phyloP scores from a whole-genome alignment of 176 grass and related monocot genomes.

The Tuctoria greenei region DNA sequence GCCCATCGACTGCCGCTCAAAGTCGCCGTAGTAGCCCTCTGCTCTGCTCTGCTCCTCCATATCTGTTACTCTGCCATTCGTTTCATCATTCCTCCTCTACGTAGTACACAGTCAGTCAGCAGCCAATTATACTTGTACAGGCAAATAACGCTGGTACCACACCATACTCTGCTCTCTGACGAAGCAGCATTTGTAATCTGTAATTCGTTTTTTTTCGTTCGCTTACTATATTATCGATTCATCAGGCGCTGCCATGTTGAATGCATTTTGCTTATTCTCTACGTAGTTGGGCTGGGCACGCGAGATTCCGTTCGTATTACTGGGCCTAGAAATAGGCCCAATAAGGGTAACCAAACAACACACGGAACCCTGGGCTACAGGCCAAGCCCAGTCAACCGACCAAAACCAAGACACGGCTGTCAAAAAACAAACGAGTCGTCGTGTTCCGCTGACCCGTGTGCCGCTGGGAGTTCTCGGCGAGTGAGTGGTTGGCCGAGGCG shows the following conservation, averaged over 20 bases:
- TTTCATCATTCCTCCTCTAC: background rate
- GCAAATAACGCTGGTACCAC: background rate
- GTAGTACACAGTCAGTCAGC: background rate
- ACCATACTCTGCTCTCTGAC: background rate
- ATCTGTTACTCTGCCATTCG: background rate
- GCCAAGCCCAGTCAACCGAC: too few species aligned
- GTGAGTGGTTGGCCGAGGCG: slow-evolving; percentile 33
- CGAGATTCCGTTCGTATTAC: background rate
- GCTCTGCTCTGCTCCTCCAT: too few species aligned
- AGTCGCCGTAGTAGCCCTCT: slow-evolving; percentile 48
- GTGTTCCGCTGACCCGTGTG: slow-evolving; percentile 12
- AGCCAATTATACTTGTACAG: slow-evolving; percentile 26
- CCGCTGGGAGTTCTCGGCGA: slow-evolving; percentile 7
- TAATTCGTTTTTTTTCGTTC: slow-evolving; percentile 1
- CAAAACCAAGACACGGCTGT: background rate
- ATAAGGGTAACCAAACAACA: too few species aligned
- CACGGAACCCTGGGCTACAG: background rate
- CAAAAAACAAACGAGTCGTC: background rate
- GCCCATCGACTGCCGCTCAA: slow-evolving; percentile 40
- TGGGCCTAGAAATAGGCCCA: background rate
- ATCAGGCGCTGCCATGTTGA: too few species aligned
- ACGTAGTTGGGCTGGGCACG: background rate
- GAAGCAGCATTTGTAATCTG: slow-evolving; percentile 15
- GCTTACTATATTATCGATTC: background rate
- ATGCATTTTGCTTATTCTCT: too few species aligned